Conservation (phyloP, 176 grass and related monocot genomes). For the Phyllostachys edulis region DNA sequence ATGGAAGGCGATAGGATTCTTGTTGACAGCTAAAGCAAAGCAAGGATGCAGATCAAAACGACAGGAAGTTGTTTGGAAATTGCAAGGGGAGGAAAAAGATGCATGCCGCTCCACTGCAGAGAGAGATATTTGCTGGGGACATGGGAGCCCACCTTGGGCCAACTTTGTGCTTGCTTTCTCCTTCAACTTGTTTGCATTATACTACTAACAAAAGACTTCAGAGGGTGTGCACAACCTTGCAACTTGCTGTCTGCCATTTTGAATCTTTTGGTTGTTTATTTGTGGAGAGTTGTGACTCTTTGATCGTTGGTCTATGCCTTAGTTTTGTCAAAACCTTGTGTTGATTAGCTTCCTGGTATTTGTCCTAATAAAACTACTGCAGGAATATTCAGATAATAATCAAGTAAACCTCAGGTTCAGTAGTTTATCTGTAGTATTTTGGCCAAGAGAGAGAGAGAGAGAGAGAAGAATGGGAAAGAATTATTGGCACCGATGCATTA, state of each 20-base stretch:
- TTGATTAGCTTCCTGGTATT: neutral
- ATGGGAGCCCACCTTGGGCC: conserved; percentile 4
- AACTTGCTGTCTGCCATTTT: neutral
- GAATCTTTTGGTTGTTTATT: conserved; percentile 7
- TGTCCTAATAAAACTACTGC: neutral
- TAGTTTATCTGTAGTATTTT: neutral
- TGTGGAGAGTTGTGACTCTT: conserved; percentile 11
- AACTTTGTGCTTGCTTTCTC: conserved; percentile 20
- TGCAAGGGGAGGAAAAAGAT: neutral
- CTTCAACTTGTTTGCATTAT: conserved; percentile 13
- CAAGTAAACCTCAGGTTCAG: neutral
- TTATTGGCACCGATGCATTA: neutral
- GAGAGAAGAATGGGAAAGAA: neutral
- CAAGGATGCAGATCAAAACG: conserved; percentile 17
- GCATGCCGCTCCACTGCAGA: neutral
- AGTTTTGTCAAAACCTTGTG: conserved; percentile 4
- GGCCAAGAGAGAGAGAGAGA: neutral
- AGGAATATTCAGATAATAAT: neutral
- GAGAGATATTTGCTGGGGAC: neutral
- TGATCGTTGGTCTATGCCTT: conserved; percentile 3
- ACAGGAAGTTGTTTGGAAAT: conserved; percentile 43
- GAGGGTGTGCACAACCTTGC: neutral
- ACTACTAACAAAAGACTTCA: neutral
- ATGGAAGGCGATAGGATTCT: conserved; percentile 6
- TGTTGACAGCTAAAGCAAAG: conserved; percentile 42